Evolutionary conservation across 768 basidiomycete species (phyloP).

Genomic region (Albatrellus ellisii): DNA sequence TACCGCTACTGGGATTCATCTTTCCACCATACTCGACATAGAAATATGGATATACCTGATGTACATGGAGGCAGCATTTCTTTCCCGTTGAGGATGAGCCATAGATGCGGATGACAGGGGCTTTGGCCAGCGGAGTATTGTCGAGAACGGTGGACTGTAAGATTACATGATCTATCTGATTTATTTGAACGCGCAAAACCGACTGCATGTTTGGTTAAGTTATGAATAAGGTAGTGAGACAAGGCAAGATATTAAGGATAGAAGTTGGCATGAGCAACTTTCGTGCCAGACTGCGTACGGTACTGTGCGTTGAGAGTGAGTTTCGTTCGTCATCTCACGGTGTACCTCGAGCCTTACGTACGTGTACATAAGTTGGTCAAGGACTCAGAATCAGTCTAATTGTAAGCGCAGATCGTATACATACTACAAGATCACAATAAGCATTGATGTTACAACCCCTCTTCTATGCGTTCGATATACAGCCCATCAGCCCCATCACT

Average conservation of each 20-base stretch:
- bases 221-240: constrained; percentile 2
- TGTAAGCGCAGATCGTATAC: too few species aligned
- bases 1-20: constrained; percentile 52
- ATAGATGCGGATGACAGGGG: constrained; percentile 79
- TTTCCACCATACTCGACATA: constrained; percentile 71
- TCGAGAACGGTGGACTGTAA: constrained; percentile 49
- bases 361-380: too few species aligned
- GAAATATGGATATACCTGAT: constrained; percentile 92
- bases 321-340: too few species aligned
- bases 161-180: constrained; percentile 53
- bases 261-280: too few species aligned
- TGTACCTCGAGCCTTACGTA: too few species aligned
- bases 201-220: constrained; percentile 8
- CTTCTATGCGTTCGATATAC: too few species aligned
- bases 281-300: too few species aligned
- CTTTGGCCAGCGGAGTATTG: constrained; percentile 40
- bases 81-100: constrained; percentile 68
- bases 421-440: too few species aligned
- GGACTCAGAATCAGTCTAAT: too few species aligned
- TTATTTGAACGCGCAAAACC: constrained; percentile 29
- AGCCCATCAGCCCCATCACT: too few species aligned
- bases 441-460: too few species aligned
- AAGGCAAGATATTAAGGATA: not conserved
- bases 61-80: constrained; percentile 80
- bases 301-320: too few species aligned